Base-by-base conservation (phyloP, 805 yeast species). In the Nakazawaea populi region DNA sequence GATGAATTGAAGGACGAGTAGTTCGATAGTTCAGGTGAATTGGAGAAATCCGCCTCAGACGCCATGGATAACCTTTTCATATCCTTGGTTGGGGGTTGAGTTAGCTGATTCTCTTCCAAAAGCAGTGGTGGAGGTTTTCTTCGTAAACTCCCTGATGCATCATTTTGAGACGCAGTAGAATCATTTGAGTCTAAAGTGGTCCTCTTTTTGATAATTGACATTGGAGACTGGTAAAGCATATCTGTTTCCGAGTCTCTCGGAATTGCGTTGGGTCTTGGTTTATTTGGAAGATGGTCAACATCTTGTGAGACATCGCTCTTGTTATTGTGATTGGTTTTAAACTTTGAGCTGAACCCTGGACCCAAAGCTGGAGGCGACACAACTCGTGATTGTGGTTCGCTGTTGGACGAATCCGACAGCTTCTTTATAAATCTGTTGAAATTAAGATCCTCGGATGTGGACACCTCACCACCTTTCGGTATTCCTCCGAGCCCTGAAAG, bases 121-220 rank as follows among this genome's bases (percentile, higher is more conserved):
- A 41, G 18, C 9, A 34, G 24, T 37, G 52, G 52, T 8, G 52
- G 52, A 24, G 52, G 52, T 43, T 49, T 49, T 10, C 52, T 43
- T 43, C 29, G 31, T n/a, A 32, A 34, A 31, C 12, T 12, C 5
- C n/a, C 28, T 3, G 35, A 32, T 3, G 35, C 11, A 9, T 32
- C 35, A 32, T 2, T 32, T 32, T 11, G 35, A 32, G 24, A 18
- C 24, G 24, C 5, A 28, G 44, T 30, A 11, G 38, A 32, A 32
- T 43, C 46, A 14, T 10, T 9, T 5, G 34, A 8, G 10, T 32
- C 46, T 10, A 10, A 9, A 3, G 29, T 12, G 27, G 36, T 18
- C 6, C 18, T 32, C 18, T 46, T 38, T 10, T 34, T 30, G 12
- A 47, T 28, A 30, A 18, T 18, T 18, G 24, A 18, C 24, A 18